These are phyloP conservation scores for Corynascus novoguineensis DNA, from an alignment of 495 filamentous ascomycete species.

Conservation along the genomic window DNA sequence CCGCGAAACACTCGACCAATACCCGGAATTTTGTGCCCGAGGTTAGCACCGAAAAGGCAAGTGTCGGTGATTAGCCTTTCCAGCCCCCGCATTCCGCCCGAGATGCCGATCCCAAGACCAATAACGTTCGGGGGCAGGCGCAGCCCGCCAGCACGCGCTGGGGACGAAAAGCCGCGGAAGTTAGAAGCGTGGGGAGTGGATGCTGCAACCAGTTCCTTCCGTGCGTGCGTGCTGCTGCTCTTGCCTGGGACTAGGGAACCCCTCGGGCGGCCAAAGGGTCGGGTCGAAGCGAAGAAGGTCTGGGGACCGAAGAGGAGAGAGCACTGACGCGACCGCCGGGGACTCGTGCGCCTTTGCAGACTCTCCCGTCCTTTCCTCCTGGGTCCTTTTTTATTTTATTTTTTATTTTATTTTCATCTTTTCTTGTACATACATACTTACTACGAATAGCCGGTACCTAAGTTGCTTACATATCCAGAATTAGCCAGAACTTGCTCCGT, in stretches of 20 bases:
- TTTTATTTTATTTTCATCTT: not conserved
- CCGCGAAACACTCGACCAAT: slow-evolving; percentile 14
- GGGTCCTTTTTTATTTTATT: not conserved
- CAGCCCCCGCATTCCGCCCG: slow-evolving; percentile 34
- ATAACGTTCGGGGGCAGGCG: slow-evolving; percentile 11
- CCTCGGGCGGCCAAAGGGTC: too few species aligned
- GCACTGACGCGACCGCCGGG: slow-evolving; percentile 14
- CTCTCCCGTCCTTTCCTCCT: not conserved
- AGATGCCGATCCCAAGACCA: slow-evolving; percentile 27
- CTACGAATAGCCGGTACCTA: too few species aligned
- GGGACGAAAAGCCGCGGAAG: slow-evolving; percentile 20
- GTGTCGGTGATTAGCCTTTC: slow-evolving; percentile 31
- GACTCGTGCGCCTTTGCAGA: slow-evolving; percentile 1
- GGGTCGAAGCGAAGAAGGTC: not conserved
- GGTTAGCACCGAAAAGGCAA: slow-evolving; percentile 25
- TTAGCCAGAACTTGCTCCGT: too few species aligned
- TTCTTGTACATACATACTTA: not conserved
- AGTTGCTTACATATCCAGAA: not conserved
- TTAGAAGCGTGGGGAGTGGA: not conserved
- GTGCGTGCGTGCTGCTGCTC: not conserved
- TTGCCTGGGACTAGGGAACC: too few species aligned
- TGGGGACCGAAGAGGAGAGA: not conserved
- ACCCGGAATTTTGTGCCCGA: slow-evolving; percentile 27
- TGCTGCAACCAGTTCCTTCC: not conserved
- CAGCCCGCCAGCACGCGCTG: not conserved